Conservation (phyloP, 2,329 filamentous ascomycete species). For the Exophiala xenobiotica region DNA sequence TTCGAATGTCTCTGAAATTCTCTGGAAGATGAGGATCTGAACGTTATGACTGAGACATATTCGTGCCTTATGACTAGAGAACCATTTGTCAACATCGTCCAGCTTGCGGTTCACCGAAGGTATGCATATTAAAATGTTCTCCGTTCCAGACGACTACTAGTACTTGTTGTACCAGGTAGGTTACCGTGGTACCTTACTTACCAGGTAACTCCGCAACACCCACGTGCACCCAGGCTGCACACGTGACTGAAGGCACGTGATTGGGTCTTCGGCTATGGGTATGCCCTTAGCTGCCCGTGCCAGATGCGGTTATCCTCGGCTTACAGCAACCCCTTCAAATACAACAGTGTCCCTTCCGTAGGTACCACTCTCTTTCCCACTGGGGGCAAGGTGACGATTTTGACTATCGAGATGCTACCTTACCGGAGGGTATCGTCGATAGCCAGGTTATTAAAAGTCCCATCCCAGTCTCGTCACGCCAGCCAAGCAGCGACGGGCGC, state of each 20-base stretch:
- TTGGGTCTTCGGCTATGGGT: neutral
- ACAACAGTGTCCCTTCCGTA: neutral
- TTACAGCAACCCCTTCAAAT: constrained; percentile 15
- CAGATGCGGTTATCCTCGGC: constrained; percentile 19
- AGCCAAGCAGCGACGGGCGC: constrained; percentile 45
- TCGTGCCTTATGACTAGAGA: too few species aligned
- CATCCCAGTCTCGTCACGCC: constrained; percentile 17
- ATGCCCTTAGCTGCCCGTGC: neutral
- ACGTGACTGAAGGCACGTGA: neutral
- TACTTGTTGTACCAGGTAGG: too few species aligned
- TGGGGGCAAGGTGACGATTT: neutral
- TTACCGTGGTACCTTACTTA: too few species aligned
- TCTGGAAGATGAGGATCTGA: too few species aligned
- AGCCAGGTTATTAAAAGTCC: constrained; percentile 7
- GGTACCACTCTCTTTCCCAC: neutral
- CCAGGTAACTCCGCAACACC: too few species aligned
- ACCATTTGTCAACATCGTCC: too few species aligned
- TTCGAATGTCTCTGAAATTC: too few species aligned
- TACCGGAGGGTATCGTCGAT: constrained; percentile 13
- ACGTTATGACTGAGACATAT: too few species aligned
- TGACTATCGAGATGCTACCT: constrained; percentile 11
- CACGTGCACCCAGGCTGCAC: neutral
- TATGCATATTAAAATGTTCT: too few species aligned
- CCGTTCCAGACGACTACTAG: too few species aligned
- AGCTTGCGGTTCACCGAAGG: too few species aligned